Conservation (phyloP, 164 flowering plant species). For the Macadamia tetraphylla region DNA sequence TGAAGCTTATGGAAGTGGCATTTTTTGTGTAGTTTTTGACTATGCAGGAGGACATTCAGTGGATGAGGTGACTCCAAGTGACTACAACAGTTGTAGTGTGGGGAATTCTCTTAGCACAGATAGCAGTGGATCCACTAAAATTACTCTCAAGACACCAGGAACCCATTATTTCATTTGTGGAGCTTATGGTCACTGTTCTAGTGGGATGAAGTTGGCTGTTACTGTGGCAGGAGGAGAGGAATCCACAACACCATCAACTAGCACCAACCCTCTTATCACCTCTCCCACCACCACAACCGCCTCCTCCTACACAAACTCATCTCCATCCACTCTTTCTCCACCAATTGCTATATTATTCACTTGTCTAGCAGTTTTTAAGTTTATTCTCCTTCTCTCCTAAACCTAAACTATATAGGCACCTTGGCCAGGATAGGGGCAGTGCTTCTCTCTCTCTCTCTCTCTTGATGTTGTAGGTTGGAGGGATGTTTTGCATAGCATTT, state of each 20-base stretch:
- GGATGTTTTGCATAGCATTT: no score
- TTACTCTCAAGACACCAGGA: slow-evolving; percentile 38
- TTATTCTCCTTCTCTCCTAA: not conserved
- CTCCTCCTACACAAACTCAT: not conserved
- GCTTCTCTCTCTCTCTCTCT: not conserved
- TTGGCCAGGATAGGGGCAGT: slow-evolving; percentile 2
- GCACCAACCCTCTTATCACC: not conserved
- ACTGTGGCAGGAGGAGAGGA: slow-evolving; percentile 17
- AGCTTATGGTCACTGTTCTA: slow-evolving; percentile 31
- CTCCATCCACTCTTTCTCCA: slow-evolving; percentile 8
- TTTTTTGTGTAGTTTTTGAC: slow-evolving; percentile 29
- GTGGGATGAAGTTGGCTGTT: slow-evolving; percentile 55
- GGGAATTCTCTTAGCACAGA: slow-evolving; percentile 28
- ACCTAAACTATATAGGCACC: no score
- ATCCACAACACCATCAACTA: not conserved
- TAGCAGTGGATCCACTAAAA: slow-evolving; percentile 32
- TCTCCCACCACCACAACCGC: slow-evolving; percentile 7
- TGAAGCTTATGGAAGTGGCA: no score
- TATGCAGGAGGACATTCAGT: slow-evolving; percentile 39
- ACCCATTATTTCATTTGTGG: slow-evolving; percentile 49
- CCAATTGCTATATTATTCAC: slow-evolving; percentile 8
- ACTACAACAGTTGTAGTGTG: slow-evolving; percentile 32
- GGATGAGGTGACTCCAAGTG: slow-evolving; percentile 39
- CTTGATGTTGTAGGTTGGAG: no score
- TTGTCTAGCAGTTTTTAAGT: slow-evolving; percentile 7